A percentile compares a stretch with the other conserved stretches of the same genome.
Evolutionary conservation across 1,139 yeast genomes (phyloP).

Genomic region (Pichia sp.): DNA sequence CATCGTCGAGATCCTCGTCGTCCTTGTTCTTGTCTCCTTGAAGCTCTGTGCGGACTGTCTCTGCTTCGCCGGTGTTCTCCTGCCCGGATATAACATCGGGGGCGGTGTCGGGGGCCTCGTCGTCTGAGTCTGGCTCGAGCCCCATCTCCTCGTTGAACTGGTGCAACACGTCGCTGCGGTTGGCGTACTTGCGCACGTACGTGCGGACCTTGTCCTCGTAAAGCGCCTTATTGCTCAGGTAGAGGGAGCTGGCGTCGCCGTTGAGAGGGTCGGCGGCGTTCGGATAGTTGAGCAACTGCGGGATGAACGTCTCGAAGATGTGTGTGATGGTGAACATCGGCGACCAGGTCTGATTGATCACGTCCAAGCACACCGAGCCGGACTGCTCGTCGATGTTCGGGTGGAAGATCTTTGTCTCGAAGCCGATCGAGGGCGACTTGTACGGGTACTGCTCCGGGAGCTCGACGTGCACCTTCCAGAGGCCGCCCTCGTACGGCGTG

Average conservation of each 20-base stretch:
- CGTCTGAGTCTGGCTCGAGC: slow-evolving; percentile 12
- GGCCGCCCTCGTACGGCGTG: slow-evolving; percentile 86
- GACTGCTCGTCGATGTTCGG: slow-evolving; percentile 89
- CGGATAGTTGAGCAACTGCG: slow-evolving; percentile 87
- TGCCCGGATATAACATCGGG: too few species aligned
- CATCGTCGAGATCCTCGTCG: slow-evolving; percentile 2
- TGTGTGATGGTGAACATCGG: slow-evolving; percentile 93
- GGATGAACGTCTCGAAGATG: slow-evolving; percentile 88
- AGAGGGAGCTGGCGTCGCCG: slow-evolving; percentile 82
- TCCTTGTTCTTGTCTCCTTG: not conserved
- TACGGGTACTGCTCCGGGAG: slow-evolving; percentile 94
- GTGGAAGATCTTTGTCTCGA: slow-evolving; percentile 84
- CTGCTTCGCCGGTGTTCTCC: too few species aligned
- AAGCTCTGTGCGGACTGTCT: too few species aligned
- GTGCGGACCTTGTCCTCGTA: slow-evolving; percentile 69
- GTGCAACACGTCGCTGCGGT: slow-evolving; percentile 31
- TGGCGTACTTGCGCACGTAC: slow-evolving; percentile 73
- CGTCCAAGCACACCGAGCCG: slow-evolving; percentile 94
- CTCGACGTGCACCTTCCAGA: slow-evolving; percentile 90
- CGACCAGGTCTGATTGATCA: slow-evolving; percentile 96
- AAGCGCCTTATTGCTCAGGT: slow-evolving; percentile 63
- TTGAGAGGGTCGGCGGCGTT: slow-evolving; percentile 93
- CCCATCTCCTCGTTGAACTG: slow-evolving; percentile 41
- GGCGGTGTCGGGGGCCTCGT: not conserved
- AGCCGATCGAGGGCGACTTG: slow-evolving; percentile 94